Conservation (phyloP, 495 filamentous ascomycete genomes). For the Neurospora tetraspora region DNA sequence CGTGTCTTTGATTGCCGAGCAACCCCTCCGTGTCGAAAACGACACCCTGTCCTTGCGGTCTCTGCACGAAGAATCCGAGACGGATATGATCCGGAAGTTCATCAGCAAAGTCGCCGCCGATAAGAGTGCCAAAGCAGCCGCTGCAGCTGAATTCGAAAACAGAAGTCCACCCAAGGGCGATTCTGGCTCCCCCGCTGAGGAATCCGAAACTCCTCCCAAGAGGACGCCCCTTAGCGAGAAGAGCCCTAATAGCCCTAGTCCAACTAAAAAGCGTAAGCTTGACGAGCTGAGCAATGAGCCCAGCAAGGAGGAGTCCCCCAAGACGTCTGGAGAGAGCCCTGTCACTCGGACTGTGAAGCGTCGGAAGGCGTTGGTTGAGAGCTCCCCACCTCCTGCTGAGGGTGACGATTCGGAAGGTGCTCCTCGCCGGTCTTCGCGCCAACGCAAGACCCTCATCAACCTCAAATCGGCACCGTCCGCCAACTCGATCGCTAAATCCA, state of each 20-base stretch:
- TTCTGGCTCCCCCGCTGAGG: slow-evolving; percentile 16
- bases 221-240: slow-evolving; percentile 27
- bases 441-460: slow-evolving; percentile 15
- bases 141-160: slow-evolving; percentile 9
- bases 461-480: slow-evolving; percentile 21
- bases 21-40: slow-evolving; percentile 5
- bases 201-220: slow-evolving; percentile 20
- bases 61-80: slow-evolving; percentile 27
- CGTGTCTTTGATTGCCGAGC: slow-evolving; percentile 6
- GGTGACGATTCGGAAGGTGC: neutral
- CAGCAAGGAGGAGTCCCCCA: slow-evolving; percentile 2
- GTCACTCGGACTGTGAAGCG: neutral
- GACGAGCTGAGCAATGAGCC: slow-evolving; percentile 10
- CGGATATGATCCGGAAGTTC: slow-evolving; percentile 36
- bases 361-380: neutral
- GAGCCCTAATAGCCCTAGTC: slow-evolving; percentile 29
- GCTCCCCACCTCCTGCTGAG: neutral
- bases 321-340: neutral
- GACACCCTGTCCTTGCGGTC: slow-evolving; percentile 18
- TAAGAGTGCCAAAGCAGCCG: slow-evolving; percentile 28
- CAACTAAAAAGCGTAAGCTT: slow-evolving; percentile 25
- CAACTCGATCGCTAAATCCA: slow-evolving; percentile 21
- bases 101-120: slow-evolving; percentile 36
- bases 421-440: slow-evolving; percentile 20
- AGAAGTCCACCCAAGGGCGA: slow-evolving; percentile 13